Conservation (phyloP, 352 stramenopile species). For the Elongisporangium prolatum region DNA sequence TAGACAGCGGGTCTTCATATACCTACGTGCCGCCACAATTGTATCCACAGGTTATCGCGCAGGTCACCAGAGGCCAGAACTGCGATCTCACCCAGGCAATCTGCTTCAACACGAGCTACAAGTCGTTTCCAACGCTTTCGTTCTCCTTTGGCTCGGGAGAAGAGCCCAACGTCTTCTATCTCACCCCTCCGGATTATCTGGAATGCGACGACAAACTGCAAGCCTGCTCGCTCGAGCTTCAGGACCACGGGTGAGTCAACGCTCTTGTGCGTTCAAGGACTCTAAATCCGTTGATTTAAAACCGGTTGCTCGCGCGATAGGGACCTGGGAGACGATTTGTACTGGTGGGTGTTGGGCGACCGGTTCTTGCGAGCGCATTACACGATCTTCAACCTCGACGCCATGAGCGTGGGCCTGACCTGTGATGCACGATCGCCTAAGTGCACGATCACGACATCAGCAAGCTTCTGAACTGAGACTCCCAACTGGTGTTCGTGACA, state of each 20-base stretch:
- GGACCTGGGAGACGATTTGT: conserved; percentile 30
- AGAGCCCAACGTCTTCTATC: conserved; percentile 32
- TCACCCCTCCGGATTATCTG: conserved; percentile 36
- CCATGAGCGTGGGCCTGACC: conserved; percentile 40
- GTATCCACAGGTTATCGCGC: conserved; percentile 32
- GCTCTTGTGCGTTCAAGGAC: background rate
- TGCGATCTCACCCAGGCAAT: conserved; percentile 24
- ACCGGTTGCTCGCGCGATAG: conserved; percentile 5
- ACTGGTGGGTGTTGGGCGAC: conserved; percentile 63
- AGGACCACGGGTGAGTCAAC: conserved; percentile 28
- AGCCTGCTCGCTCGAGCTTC: conserved; percentile 39
- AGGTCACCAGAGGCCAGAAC: conserved; percentile 20
- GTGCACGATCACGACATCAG: conserved; percentile 2
- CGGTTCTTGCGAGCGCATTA: conserved; percentile 60
- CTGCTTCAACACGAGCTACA: conserved; percentile 21
- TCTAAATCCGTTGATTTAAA: background rate
- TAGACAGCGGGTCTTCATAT: conserved; percentile 50
- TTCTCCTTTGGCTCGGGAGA: conserved; percentile 27
- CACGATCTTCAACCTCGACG: conserved; percentile 51
- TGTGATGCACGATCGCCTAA: conserved; percentile 18
- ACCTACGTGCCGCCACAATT: conserved; percentile 34
- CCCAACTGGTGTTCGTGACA: no score
- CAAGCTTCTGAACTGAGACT: no score
- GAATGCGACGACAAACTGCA: conserved; percentile 16
- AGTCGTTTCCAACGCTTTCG: conserved; percentile 41